These are phyloP conservation scores for Anaeromyces robustus DNA, from an alignment of 192 early-diverging fungal genomes.

Conservation along the genomic window DNA sequence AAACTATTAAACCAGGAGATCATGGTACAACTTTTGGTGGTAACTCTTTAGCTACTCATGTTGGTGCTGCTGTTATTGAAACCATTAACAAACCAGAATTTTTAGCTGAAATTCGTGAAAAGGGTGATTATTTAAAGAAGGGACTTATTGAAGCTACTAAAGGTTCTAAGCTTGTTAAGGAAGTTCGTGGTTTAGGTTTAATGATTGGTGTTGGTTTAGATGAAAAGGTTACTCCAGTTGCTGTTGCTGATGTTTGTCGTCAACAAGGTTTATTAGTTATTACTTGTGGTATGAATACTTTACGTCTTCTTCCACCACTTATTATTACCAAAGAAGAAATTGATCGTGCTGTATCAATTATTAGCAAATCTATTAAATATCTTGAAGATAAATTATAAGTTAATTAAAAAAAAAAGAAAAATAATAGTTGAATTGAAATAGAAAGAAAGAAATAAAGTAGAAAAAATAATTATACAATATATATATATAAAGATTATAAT, in stretches of 20 bases:
- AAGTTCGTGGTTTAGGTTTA: conserved; percentile 73
- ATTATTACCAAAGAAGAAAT: conserved; percentile 63
- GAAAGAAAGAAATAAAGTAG: no score
- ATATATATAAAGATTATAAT: no score
- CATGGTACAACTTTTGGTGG: conserved; percentile 99
- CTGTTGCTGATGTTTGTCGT: conserved; percentile 55
- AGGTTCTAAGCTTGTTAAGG: conserved; percentile 30
- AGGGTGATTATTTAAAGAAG: conserved; percentile 43
- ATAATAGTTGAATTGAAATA: neutral
- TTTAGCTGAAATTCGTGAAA: conserved; percentile 46
- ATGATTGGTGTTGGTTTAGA: conserved; percentile 64
- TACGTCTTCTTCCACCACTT: conserved; percentile 86
- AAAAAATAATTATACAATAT: no score
- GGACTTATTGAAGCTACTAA: conserved; percentile 19
- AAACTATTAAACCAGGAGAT: conserved; percentile 72
- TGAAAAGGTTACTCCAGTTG: conserved; percentile 21
- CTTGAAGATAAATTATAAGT: neutral
- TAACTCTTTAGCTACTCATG: conserved; percentile 75
- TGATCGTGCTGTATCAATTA: conserved; percentile 11
- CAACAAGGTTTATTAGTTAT: conserved; percentile 79
- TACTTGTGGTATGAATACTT: conserved; percentile 67
- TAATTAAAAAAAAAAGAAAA: neutral
- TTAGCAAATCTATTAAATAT: neutral
- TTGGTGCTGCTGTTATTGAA: conserved; percentile 55
- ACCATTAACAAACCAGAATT: conserved; percentile 57